Evolutionary conservation across 2,329 filamentous ascomycete genomes (phyloP), one percentile per base, ranked within the genome.

Genomic region (Venturia carpophila): DNA sequence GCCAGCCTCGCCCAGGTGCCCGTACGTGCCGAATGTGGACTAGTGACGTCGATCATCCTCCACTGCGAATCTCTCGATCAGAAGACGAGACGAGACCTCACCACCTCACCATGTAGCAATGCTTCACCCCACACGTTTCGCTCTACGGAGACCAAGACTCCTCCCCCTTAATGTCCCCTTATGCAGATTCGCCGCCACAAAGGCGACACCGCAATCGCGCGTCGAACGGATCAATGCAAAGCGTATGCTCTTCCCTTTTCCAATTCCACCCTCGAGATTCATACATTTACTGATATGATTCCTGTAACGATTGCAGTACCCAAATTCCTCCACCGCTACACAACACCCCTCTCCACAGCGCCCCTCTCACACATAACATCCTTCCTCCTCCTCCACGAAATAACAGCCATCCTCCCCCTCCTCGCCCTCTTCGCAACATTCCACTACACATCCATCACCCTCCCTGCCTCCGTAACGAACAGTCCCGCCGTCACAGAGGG

Each of bases 301-400:
- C 21, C 21, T 21, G 9, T 17, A 1, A 49, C 15, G 11, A 3
- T 42, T 13, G 13, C 75, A 66, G 73, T 80, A 47, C 91, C 91
- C 2, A 77, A 73, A 5, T 87, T 86, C 67, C 81, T 95, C 15
- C 88, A 84, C 66, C 82, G 79, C 63, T 90, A 92, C 77, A 87
- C 90, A 0, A 76, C 79, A 0, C 85, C 86, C 0, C 84, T 99
- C 3, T 84, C 87, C 66, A 81, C 83, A 65, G 92, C 92, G 0
- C 94, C 94, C 0, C 76, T 92, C 56, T 90, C 90, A 0, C 91
- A 97, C 76, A 81, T 96, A 52, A 85, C 88, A 1, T 87, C 93
- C 0, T 99, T 99, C 75, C 80, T 97, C 13, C 79, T 97, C 47
- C 82, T 99, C 0, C 94, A 99, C 79, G 94, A 99, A 76, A 74